Evolutionary conservation across 164 flowering plant species (phyloP).

Genomic region (Umbilicus rupestris): DNA sequence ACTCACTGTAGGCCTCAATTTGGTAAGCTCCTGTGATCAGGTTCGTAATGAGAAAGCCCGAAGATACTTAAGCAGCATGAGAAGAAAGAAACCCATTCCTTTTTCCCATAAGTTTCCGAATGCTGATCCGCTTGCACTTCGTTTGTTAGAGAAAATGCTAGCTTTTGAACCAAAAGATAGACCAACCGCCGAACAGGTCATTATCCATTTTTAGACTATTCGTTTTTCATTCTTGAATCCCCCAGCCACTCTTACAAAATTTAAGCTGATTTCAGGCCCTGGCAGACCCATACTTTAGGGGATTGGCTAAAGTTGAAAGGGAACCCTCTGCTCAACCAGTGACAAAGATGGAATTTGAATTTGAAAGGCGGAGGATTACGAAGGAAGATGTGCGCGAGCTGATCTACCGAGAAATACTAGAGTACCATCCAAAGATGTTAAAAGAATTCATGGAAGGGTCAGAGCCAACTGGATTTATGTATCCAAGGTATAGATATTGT

Average conservation of each 20-base stretch:
- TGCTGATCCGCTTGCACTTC: conserved; percentile 90
- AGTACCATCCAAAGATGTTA: conserved; percentile 95
- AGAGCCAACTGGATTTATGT: conserved; percentile 85
- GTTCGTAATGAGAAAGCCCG: conserved; percentile 96
- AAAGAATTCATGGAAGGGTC: conserved; percentile 80
- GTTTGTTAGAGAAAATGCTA: conserved; percentile 82
- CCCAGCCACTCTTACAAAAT: conserved; percentile 2
- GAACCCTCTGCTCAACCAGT: conserved; percentile 97
- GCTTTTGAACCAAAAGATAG: conserved; percentile 96
- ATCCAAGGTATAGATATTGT: conserved; percentile 63
- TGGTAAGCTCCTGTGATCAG: conserved; percentile 25
- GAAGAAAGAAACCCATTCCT: conserved; percentile 76
- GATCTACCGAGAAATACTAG: conserved; percentile 82
- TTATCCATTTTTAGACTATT: conserved; percentile 10
- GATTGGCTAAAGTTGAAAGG: conserved; percentile 90
- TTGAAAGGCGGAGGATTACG: conserved; percentile 87
- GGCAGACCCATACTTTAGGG: conserved; percentile 94
- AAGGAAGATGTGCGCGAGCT: conserved; percentile 95
- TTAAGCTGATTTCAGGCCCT: conserved; percentile 59
- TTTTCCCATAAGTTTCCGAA: conserved; percentile 86
- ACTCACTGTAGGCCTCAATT: not conserved
- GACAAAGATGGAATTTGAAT: conserved; percentile 95
- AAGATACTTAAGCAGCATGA: conserved; percentile 88
- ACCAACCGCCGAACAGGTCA: conserved; percentile 91
- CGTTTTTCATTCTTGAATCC: not conserved